Percentiles rank a stretch among this genome's conserved stretches.
These are phyloP conservation scores for Linum usitatissimum DNA, from an alignment of 345 rosid genomes.

Conservation along the genomic window DNA sequence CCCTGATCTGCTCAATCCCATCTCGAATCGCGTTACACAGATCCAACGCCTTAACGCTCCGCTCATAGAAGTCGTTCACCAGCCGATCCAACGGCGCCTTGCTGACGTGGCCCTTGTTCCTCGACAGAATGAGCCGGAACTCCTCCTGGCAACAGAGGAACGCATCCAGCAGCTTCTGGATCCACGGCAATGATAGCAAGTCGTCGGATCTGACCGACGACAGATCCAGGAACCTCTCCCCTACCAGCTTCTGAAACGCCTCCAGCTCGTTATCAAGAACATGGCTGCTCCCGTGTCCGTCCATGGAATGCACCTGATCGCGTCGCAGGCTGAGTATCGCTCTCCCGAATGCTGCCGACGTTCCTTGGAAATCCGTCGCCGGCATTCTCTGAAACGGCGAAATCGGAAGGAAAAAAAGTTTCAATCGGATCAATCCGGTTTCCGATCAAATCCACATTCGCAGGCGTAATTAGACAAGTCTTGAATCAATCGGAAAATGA, in stretches of 20 bases:
- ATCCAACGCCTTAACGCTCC: conserved; percentile 37
- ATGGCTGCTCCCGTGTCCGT: conserved; percentile 10
- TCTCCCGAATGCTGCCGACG: conserved; percentile 25
- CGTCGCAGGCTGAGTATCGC: conserved; percentile 32
- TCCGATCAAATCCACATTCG: background rate
- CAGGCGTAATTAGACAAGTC: background rate
- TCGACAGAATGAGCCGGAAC: conserved; percentile 40
- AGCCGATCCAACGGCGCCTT: conserved; percentile 36
- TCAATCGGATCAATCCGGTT: background rate
- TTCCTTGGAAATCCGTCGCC: conserved; percentile 22
- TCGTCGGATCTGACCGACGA: conserved; percentile 26
- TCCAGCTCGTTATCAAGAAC: conserved; percentile 42
- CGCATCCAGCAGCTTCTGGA: conserved; percentile 41
- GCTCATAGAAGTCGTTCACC: conserved; percentile 27
- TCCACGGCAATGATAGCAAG: conserved; percentile 54
- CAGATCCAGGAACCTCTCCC: conserved; percentile 44
- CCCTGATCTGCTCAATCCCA: conserved; percentile 37
- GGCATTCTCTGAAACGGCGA: conserved; percentile 13
- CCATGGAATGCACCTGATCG: conserved; percentile 39
- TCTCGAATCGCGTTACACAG: conserved; percentile 42
- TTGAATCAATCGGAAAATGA: background rate
- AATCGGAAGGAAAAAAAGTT: background rate
- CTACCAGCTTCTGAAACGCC: conserved; percentile 50
- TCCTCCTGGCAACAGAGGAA: conserved; percentile 60
- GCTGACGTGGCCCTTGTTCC: conserved; percentile 22